Base-by-base conservation (phyloP, 768 basidiomycete species). In the Lentinus tigrinus region DNA sequence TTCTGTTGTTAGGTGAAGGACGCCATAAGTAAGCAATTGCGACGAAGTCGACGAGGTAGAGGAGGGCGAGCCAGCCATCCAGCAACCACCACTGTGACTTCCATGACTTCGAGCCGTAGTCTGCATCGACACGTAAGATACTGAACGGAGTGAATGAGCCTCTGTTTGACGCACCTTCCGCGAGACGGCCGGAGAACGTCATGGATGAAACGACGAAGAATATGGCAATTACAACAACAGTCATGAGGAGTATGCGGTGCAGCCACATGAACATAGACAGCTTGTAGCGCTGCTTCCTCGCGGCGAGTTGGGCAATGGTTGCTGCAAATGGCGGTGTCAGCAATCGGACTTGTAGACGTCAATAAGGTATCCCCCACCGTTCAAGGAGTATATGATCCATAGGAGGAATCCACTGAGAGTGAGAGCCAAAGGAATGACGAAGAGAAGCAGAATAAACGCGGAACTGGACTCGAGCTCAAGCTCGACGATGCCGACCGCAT, bases 151-250 rank as follows among this genome's bases (percentile, higher is more conserved):
- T n/a, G 23, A 44, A 16, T 2, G 9, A 24, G 10, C 38, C 4
- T n/a, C 13, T 5, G 1, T 1, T 7, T 11, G 28, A 63, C 73
- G 5, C 56, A 92, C 93, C 93, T 85, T 97, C 95, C 3, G 91
- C 90, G 21, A 93, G 76, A 48, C 97, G 85, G 44, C 92, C 92
- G 2, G 94, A 93, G 74, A 99, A 93, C 2, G 91, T 86, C 73
- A 98, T 76, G 0, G 92, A 88, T 2, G 95, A 97, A 9, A 98
- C 87, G 28, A 97, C 86, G 68, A 98, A 98, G 79, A 98, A 98
- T 23, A 87, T 81, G 7, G 82, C 81, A 54, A 99, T 88, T 52
- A 94, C 82, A 56, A 92, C 69, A 8, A 95, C 92, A 0, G 93
- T 84, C 44, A 82, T 79, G 61, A 97, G 73, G 24, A 99, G 85